A percentile compares a stretch with the other conserved stretches of the same genome.
Conservation (phyloP, 345 rosid genomes). For the Boechera retrofracta region DNA sequence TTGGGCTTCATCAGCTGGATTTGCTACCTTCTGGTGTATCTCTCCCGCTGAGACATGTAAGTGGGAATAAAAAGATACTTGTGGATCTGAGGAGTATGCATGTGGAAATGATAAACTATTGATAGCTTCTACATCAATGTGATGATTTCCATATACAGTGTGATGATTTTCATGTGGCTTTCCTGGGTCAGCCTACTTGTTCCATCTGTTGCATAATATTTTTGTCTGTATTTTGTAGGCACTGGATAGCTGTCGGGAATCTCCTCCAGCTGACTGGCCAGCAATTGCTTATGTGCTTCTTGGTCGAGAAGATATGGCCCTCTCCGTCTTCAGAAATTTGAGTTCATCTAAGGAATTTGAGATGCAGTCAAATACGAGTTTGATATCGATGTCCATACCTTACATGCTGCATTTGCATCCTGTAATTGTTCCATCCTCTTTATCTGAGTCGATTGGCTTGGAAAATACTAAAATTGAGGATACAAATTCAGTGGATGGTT, state of each 20-base stretch:
- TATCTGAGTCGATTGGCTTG: slow-evolving; percentile 66
- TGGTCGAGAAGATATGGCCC: slow-evolving; percentile 94
- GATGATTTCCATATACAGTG: slow-evolving; percentile 21
- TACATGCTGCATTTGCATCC: slow-evolving; percentile 96
- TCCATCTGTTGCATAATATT: slow-evolving; percentile 28
- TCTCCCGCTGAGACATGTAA: slow-evolving; percentile 96
- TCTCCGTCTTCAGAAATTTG: slow-evolving; percentile 56
- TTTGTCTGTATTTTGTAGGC: slow-evolving; percentile 60
- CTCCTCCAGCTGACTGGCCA: slow-evolving; percentile 96
- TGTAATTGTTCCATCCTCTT: slow-evolving; percentile 80
- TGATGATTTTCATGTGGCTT: slow-evolving; percentile 21
- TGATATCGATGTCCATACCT: slow-evolving; percentile 84
- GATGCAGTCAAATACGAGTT: slow-evolving; percentile 59
- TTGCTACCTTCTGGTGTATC: slow-evolving; percentile 85
- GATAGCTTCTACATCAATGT: slow-evolving; percentile 11
- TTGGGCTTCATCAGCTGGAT: slow-evolving; percentile 91
- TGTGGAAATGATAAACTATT: slow-evolving; percentile 26
- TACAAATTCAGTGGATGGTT: slow-evolving; percentile 73
- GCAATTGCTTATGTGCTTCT: slow-evolving; percentile 90
- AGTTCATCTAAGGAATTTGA: slow-evolving; percentile 64
- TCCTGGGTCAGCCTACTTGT: slow-evolving; percentile 3
- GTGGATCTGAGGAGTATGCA: slow-evolving; percentile 19
- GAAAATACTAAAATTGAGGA: slow-evolving; percentile 82
- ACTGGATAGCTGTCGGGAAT: slow-evolving; percentile 87
- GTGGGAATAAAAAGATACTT: slow-evolving; percentile 42